These are phyloP conservation scores for Fusarium praegraminearum DNA, from an alignment of 2,329 filamentous ascomycete genomes.

Conservation along the genomic window DNA sequence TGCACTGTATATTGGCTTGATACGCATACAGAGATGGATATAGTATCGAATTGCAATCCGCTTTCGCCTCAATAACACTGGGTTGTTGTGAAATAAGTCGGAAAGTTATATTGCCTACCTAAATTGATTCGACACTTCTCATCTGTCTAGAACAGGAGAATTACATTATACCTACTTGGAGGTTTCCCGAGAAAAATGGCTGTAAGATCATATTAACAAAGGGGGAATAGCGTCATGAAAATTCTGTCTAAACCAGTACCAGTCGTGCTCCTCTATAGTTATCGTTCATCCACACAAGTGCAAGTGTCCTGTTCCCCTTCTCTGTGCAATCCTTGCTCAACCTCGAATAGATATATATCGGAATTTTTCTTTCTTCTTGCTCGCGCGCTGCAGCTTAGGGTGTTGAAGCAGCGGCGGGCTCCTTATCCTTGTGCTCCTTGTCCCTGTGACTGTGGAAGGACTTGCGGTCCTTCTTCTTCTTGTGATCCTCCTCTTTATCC, in stretches of 20 bases:
- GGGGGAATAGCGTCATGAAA: conserved; percentile 44
- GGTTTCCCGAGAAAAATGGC: conserved; percentile 11
- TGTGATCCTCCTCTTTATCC: conserved; percentile 72
- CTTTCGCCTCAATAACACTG: neutral
- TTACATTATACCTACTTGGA: neutral
- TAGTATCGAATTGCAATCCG: neutral
- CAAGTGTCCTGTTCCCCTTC: conserved; percentile 1
- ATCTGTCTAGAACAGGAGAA: neutral
- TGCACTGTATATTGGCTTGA: neutral
- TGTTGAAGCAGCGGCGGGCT: conserved; percentile 9
- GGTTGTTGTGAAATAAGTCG: neutral
- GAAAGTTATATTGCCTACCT: neutral
- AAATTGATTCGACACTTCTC: neutral
- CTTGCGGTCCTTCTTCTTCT: conserved; percentile 68
- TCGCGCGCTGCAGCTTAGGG: neutral
- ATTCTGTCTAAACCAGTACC: conserved; percentile 48
- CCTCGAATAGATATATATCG: neutral
- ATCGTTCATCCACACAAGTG: conserved; percentile 12
- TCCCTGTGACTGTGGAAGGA: conserved; percentile 25
- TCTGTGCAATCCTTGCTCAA: neutral
- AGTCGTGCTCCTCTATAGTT: conserved; percentile 36
- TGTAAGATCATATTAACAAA: conserved; percentile 22
- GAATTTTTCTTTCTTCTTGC: neutral
- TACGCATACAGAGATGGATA: neutral
- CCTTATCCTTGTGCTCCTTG: conserved; percentile 32